These are phyloP conservation scores for Moringa oleifera DNA, from an alignment of 345 rosid genomes.

Conservation along the genomic window DNA sequence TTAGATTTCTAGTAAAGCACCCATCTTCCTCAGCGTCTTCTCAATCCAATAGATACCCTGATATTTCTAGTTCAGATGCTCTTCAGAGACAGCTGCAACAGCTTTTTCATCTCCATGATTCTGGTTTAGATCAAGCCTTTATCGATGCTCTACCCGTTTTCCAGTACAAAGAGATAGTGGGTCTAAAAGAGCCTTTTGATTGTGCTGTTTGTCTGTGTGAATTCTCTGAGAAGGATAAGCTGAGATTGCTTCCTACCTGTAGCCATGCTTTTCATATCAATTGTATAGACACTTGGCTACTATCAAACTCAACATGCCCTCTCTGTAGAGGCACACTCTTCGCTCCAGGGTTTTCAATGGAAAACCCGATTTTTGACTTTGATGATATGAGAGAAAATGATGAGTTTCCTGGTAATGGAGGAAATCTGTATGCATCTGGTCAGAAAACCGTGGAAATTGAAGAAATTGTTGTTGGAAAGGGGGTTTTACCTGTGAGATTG, in stretches of 20 bases:
- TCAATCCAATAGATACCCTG: conserved; percentile 59
- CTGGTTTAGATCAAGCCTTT: conserved; percentile 87
- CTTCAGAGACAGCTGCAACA: conserved; percentile 89
- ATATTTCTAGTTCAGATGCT: conserved; percentile 65
- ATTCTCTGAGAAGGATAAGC: conserved; percentile 72
- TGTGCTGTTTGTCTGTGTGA: conserved; percentile 93
- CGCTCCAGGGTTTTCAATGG: conserved; percentile 56
- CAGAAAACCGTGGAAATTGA: conserved; percentile 53
- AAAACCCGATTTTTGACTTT: conserved; percentile 61
- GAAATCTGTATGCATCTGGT: conserved; percentile 25
- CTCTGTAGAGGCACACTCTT: conserved; percentile 78
- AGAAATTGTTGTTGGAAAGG: conserved; percentile 57
- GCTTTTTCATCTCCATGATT: conserved; percentile 82
- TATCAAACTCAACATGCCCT: conserved; percentile 78
- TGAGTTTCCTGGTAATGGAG: conserved; percentile 34
- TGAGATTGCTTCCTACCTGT: conserved; percentile 75
- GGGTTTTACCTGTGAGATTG: conserved; percentile 66
- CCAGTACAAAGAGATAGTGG: conserved; percentile 65
- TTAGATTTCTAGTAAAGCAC: conserved; percentile 71
- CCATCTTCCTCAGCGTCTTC: conserved; percentile 48
- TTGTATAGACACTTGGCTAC: conserved; percentile 88
- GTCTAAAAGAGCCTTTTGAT: conserved; percentile 71
- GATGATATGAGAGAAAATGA: conserved; percentile 67
- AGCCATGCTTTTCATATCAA: conserved; percentile 87
- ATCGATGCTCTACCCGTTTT: conserved; percentile 88